Evolutionary conservation across 176 grass and related monocot genomes (phyloP).

Genomic region (Carex parvula): DNA sequence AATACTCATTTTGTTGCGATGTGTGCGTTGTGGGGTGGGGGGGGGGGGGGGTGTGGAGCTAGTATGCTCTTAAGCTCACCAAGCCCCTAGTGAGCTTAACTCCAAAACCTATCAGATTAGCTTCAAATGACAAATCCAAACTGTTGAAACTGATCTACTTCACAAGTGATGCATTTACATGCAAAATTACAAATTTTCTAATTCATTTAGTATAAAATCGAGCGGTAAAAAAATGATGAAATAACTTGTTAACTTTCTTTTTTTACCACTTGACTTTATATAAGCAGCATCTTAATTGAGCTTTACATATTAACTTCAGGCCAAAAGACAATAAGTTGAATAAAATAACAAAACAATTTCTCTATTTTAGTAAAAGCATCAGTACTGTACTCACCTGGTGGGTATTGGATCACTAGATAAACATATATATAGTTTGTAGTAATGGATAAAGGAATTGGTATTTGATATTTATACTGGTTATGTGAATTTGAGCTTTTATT

Average conservation of each 20-base stretch:
- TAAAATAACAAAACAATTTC: background rate
- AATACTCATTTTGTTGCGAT: background rate
- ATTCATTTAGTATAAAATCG: too few species aligned
- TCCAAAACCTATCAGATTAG: too few species aligned
- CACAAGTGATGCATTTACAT: too few species aligned
- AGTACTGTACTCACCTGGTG: background rate
- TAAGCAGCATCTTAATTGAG: background rate
- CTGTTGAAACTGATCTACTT: too few species aligned
- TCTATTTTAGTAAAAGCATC: background rate
- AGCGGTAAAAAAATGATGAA: too few species aligned
- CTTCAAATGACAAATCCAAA: too few species aligned
- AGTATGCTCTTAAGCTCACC: too few species aligned
- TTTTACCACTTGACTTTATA: background rate
- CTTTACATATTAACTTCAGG: background rate
- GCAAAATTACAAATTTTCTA: too few species aligned
- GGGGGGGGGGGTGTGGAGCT: too few species aligned
- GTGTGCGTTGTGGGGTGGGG: too few species aligned
- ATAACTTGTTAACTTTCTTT: too few species aligned
- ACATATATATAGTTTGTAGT: background rate
- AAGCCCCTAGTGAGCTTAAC: too few species aligned
- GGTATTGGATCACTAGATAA: background rate
- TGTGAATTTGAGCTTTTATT: background rate
- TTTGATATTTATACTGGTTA: background rate
- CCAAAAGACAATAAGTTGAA: background rate
- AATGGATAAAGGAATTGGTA: background rate